Evolutionary conservation across 1,284 basidiomycete species (phyloP).

Genomic region (Chondrostereum purpureum): DNA sequence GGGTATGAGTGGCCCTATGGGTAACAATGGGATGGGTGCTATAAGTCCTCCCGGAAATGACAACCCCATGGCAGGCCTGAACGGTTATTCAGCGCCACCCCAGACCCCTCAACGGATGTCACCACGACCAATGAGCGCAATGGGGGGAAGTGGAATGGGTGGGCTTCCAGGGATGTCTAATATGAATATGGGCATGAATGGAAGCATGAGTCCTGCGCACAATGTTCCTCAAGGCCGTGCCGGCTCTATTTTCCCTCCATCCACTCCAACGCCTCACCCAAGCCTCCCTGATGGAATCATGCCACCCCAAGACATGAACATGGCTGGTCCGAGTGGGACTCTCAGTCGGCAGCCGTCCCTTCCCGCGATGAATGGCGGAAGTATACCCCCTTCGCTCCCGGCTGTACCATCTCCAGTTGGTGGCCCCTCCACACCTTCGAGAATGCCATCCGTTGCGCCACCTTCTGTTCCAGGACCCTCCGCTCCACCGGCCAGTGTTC

Average conservation of each 20-base stretch:
- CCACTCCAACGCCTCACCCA: background rate
- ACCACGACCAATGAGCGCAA: background rate
- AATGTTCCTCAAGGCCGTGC: background rate
- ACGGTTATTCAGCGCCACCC: background rate
- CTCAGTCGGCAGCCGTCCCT: slow-evolving; percentile 1
- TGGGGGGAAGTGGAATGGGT: background rate
- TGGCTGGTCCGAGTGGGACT: background rate
- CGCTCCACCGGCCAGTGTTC: slow-evolving; percentile 9
- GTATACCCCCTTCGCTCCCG: background rate
- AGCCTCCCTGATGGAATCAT: background rate
- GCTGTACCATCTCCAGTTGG: background rate
- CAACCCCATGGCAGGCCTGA: background rate
- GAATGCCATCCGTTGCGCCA: background rate
- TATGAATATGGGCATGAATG: slow-evolving; percentile 13
- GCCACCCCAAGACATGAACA: background rate
- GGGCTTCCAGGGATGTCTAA: background rate
- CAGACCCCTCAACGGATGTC: background rate
- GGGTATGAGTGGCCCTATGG: slow-evolving; percentile 11
- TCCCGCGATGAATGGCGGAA: background rate
- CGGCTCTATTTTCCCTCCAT: background rate
- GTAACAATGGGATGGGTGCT: slow-evolving; percentile 13
- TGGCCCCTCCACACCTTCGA: background rate
- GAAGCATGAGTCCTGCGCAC: background rate
- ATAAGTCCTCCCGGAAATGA: too few relatives aligned
- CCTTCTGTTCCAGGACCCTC: slow-evolving; percentile 5